Evolutionary conservation across 164 flowering plant genomes (phyloP).

Genomic region (Piper betle): DNA sequence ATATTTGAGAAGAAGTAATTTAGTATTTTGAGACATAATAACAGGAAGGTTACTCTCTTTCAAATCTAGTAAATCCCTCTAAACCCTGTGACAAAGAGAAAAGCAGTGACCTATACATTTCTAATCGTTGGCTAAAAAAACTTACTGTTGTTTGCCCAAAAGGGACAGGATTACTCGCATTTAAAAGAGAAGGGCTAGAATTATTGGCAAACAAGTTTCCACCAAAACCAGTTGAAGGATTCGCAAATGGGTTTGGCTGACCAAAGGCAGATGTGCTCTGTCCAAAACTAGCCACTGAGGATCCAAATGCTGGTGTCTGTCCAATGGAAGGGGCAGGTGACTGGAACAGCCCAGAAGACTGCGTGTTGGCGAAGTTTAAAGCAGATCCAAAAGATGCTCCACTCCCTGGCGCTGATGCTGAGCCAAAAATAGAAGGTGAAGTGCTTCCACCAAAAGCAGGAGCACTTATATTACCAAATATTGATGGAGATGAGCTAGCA

Average conservation of each 20-base stretch:
- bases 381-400: constrained; percentile 44
- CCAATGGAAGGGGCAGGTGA: constrained; percentile 50
- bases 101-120: neutral
- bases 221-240: constrained; percentile 53
- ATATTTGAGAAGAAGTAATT: too few species aligned
- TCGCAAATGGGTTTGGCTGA: constrained; percentile 35
- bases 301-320: constrained; percentile 54
- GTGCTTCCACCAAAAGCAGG: constrained; percentile 34
- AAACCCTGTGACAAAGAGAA: neutral
- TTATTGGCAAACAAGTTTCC: constrained; percentile 43
- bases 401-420: constrained; percentile 42
- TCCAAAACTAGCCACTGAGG: constrained; percentile 37
- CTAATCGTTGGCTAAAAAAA: constrained; percentile 1
- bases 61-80: neutral
- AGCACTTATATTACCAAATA: constrained; percentile 38
- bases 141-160: constrained; percentile 68
- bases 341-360: constrained; percentile 58
- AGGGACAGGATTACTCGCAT: constrained; percentile 24
- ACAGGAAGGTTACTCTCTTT: neutral
- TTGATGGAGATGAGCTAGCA: constrained; percentile 33
- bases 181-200: constrained; percentile 29
- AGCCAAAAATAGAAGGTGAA: constrained; percentile 42
- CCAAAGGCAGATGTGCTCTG: constrained; percentile 44
- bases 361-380: constrained; percentile 49
- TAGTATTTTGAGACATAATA: too few species aligned